phyloP scores from a whole-genome alignment of 2,329 filamentous ascomycete species.

The Pseudocercospora ulei region DNA sequence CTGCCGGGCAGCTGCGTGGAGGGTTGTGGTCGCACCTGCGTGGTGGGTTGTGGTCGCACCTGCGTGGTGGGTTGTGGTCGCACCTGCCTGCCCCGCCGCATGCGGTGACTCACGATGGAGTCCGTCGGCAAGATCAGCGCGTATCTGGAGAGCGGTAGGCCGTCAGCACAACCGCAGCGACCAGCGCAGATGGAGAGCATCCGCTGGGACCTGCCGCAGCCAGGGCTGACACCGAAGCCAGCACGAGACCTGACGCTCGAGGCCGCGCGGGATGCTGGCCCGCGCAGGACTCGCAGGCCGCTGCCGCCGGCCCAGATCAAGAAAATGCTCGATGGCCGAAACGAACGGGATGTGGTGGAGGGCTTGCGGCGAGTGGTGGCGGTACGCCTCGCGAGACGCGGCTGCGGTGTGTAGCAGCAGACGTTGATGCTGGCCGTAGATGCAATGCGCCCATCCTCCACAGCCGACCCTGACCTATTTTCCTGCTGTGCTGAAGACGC shows the following conservation, averaged over 20 bases:
- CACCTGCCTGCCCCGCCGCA: slow-evolving; percentile 12
- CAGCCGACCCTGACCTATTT: slow-evolving; percentile 87
- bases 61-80: slow-evolving; percentile 12
- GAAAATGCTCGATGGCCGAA: slow-evolving; percentile 86
- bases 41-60: slow-evolving; percentile 14
- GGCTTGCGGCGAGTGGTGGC: slow-evolving; percentile 80
- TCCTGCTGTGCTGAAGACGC: slow-evolving; percentile 96
- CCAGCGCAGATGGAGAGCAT: slow-evolving; percentile 18
- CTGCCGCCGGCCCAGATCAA: slow-evolving; percentile 78
- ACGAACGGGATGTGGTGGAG: slow-evolving; percentile 85
- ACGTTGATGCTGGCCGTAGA: slow-evolving; percentile 45
- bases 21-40: slow-evolving; percentile 16
- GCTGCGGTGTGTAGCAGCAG: slow-evolving; percentile 1
- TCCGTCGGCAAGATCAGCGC: slow-evolving; percentile 88
- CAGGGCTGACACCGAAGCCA: slow-evolving; percentile 35
- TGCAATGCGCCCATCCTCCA: slow-evolving; percentile 88
- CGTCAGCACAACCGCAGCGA: slow-evolving; percentile 61
- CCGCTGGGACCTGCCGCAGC: slow-evolving; percentile 15
- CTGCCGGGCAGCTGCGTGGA: slow-evolving; percentile 1
- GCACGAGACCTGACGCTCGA: slow-evolving; percentile 95
- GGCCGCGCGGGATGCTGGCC: slow-evolving; percentile 78
- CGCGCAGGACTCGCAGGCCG: slow-evolving; percentile 50
- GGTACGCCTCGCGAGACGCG: slow-evolving; percentile 46
- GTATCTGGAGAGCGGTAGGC: slow-evolving; percentile 83
- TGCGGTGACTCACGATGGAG: slow-evolving; percentile 59